Base-by-base conservation (phyloP, 208 protist genomes). In the Crithidia mellificae region DNA sequence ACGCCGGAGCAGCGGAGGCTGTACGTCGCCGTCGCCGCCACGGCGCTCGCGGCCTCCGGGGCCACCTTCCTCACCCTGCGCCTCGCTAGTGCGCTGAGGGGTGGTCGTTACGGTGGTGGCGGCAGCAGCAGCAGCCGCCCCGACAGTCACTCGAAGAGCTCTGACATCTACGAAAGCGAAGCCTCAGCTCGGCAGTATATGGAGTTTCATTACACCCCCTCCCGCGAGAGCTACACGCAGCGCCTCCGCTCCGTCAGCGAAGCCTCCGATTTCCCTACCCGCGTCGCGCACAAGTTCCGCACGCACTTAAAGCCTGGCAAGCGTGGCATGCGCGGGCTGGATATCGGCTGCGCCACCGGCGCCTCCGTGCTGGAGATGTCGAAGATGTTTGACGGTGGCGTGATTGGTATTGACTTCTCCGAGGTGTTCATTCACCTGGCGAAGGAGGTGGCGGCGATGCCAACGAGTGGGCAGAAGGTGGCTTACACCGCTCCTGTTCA, bases 321-420 rank as follows among this genome's bases (percentile, higher is more conserved):
- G 59, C 64, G 64, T 19, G 43, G 50, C 3, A 71, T 59, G 47
- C 72, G 84, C 24, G 91, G 80, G 5, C 61, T 92, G 19, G 91
- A 96, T 49, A 77, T 94, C 47, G 91, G 91, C 27, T 96, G 91
- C 52, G 91, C 91, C 12, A 90, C 88, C 12, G 91, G 91, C 20
- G 84, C 84, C 34, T 88, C 86, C 17, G 77, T 83, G 52, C 57
- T 96, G 25, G 88, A 93, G 61, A 90, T 96, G 83, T 87, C 82
- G 38, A 88, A 86, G 72, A 78, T 83, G 63, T 96, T 96, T 65
- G 73, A 78, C 25, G 80, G 72, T 38, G 72, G 62, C 12, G 90
- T 95, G 22, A 69, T 92, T 27, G 87, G 90, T 12, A 72, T 95
- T 8, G 90, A 96, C 74, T 83, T 84, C 72, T 91, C 86, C 3